phyloP scores from a whole-genome alignment of 2,329 filamentous ascomycete species.

The Pseudocercospora fijiensis region DNA sequence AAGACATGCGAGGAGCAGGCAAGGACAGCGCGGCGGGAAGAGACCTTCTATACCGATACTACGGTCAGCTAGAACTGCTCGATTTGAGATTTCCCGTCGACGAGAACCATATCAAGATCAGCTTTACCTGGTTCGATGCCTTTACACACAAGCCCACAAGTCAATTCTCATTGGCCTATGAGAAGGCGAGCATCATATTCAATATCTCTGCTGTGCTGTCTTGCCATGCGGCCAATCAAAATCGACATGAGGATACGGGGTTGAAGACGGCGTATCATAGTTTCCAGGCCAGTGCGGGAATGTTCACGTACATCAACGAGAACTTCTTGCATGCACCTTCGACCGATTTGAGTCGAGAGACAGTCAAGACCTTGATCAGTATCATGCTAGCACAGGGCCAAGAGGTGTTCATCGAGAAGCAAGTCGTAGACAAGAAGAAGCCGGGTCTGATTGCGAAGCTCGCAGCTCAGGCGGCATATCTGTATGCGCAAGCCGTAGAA shows the following conservation, averaged over 20 bases:
- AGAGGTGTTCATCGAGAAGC: slow-evolving; percentile 96
- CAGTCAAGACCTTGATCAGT: slow-evolving; percentile 88
- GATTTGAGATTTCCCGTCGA: slow-evolving; percentile 95
- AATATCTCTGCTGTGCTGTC: slow-evolving; percentile 97
- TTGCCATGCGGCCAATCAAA: slow-evolving; percentile 90
- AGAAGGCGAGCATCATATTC: slow-evolving; percentile 99
- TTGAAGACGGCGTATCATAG: slow-evolving; percentile 97
- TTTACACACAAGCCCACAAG: slow-evolving; percentile 98
- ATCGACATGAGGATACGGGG: slow-evolving; percentile 84
- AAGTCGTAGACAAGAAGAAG: slow-evolving; percentile 90
- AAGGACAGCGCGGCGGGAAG: slow-evolving; percentile 93
- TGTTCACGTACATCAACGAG: slow-evolving; percentile 99
- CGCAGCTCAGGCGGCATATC: slow-evolving; percentile 81
- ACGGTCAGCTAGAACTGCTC: slow-evolving; percentile 91
- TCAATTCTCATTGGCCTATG: slow-evolving; percentile 94
- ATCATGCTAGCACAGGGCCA: slow-evolving; percentile 95
- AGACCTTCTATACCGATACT: slow-evolving; percentile 94
- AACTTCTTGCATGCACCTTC: slow-evolving; percentile 97
- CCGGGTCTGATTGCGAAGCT: slow-evolving; percentile 87
- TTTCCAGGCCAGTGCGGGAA: slow-evolving; percentile 95
- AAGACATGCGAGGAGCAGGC: slow-evolving; percentile 97
- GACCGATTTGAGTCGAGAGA: slow-evolving; percentile 91
- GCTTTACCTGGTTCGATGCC: slow-evolving; percentile 99
- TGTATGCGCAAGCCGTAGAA: slow-evolving; percentile 85
- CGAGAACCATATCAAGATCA: slow-evolving; percentile 98